Evolutionary conservation across 2,329 filamentous ascomycete species (phyloP).

Genomic region (Annulohypoxylon truncatum): DNA sequence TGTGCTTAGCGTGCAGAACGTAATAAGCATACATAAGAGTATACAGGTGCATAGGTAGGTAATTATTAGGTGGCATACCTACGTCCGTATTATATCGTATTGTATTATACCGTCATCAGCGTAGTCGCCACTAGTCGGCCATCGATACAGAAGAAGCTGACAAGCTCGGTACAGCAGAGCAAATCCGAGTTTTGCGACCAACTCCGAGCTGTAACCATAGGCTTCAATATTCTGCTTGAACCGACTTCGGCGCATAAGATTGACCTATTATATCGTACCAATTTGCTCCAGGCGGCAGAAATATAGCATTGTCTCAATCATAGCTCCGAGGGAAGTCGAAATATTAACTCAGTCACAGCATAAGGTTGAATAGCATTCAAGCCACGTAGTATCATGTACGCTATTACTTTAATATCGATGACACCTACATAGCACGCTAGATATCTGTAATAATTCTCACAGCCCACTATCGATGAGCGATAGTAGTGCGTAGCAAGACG

Average conservation of each 20-base stretch:
- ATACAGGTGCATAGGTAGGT: conserved; percentile 16
- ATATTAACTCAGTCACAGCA: conserved; percentile 1
- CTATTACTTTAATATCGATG: conserved; percentile 19
- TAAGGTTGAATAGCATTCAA: conserved; percentile 21
- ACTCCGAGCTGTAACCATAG: conserved; percentile 30
- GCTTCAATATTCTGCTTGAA: conserved; percentile 2
- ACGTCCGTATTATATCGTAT: conserved; percentile 22
- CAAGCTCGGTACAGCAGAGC: conserved; percentile 29
- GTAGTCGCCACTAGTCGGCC: conserved; percentile 17
- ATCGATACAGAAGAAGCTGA: conserved; percentile 21
- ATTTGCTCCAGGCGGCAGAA: neutral
- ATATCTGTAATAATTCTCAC: conserved; percentile 27
- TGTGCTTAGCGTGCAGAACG: conserved; percentile 25
- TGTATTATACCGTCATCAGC: conserved; percentile 9
- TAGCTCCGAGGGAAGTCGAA: neutral
- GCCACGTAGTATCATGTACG: conserved; percentile 11
- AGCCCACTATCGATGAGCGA: conserved; percentile 35
- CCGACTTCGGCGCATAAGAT: conserved; percentile 30
- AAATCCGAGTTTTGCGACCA: conserved; percentile 32
- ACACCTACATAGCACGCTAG: conserved; percentile 17
- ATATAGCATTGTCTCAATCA: neutral
- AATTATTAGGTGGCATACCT: too few relatives aligned
- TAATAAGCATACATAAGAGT: conserved; percentile 2
- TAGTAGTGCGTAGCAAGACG: conserved; percentile 32
- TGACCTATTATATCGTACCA: neutral